phyloP scores from a whole-genome alignment of 192 early-diverging fungal genomes.

The Chytriomyces sp. region DNA sequence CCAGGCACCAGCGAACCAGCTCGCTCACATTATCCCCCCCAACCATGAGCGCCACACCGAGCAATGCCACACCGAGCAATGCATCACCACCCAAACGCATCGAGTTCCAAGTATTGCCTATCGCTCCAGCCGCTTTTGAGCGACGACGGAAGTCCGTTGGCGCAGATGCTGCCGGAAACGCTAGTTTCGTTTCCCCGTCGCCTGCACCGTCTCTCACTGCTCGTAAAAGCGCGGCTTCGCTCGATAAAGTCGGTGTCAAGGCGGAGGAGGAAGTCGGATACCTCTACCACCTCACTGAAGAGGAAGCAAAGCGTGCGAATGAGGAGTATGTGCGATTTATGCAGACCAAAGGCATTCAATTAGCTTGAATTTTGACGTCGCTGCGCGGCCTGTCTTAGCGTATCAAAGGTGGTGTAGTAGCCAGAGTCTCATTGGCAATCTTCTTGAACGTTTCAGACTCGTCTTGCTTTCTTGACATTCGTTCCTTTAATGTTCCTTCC shows the following conservation, averaged over 20 bases:
- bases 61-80: neutral
- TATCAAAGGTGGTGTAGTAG: slow-evolving; percentile 26
- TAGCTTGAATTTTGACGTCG: slow-evolving; percentile 47
- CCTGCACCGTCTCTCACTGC: neutral
- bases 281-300: slow-evolving; percentile 14
- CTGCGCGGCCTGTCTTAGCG: slow-evolving; percentile 66
- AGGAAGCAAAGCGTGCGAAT: slow-evolving; percentile 17
- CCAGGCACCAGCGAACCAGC: neutral
- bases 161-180: neutral
- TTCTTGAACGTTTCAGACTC: neutral
- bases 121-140: slow-evolving; percentile 20
- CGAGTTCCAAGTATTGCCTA: slow-evolving; percentile 20
- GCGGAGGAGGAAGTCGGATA: slow-evolving; percentile 6
- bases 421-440: too few relatives aligned
- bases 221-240: neutral
- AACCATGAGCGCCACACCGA: neutral
- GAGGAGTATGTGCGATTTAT: slow-evolving; percentile 27
- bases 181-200: neutral
- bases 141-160: neutral
- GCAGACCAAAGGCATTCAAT: neutral
- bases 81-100: neutral
- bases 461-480: neutral
- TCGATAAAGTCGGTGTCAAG: neutral
- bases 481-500: neutral
- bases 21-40: neutral